Percentiles rank a stretch among this genome's conserved stretches.
Evolutionary conservation across 164 flowering plant species (phyloP).

Genomic region (Chimonanthus praecox): DNA sequence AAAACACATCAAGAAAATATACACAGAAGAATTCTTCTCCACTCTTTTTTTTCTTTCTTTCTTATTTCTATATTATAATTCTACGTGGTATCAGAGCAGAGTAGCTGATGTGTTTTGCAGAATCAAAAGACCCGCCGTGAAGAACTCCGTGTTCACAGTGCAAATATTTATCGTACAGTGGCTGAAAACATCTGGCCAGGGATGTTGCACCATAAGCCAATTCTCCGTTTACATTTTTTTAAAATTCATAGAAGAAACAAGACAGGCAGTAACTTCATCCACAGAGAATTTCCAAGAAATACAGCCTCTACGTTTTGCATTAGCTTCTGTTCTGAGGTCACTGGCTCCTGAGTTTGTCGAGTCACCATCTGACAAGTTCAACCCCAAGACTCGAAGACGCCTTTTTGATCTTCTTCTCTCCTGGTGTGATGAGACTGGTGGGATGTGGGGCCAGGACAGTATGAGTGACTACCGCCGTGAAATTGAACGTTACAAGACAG

Average conservation of each 20-base stretch:
- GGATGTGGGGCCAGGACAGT: conserved; percentile 82
- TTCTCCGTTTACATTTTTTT: conserved; percentile 84
- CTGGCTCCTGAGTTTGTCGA: conserved; percentile 94
- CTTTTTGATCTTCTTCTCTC: conserved; percentile 91
- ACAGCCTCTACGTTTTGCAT: conserved; percentile 92
- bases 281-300: conserved; percentile 82
- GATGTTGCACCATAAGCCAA: conserved; percentile 70
- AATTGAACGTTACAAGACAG: conserved; percentile 82
- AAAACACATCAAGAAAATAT: too few species aligned
- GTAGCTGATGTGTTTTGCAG: conserved; percentile 31
- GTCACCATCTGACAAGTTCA: conserved; percentile 86
- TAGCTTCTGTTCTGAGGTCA: conserved; percentile 85
- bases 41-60: too few species aligned
- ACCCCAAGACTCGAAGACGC: conserved; percentile 75
- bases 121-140: conserved; percentile 86
- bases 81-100: too few species aligned
- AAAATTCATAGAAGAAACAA: conserved; percentile 87
- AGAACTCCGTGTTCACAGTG: conserved; percentile 87
- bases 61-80: too few species aligned
- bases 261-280: conserved; percentile 49
- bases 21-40: too few species aligned
- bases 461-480: conserved; percentile 88
- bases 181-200: conserved; percentile 98
- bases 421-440: conserved; percentile 86
- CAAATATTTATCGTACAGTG: conserved; percentile 82